phyloP scores from a whole-genome alignment of 495 filamentous ascomycete genomes.

The Chaetomidium leptoderma region DNA sequence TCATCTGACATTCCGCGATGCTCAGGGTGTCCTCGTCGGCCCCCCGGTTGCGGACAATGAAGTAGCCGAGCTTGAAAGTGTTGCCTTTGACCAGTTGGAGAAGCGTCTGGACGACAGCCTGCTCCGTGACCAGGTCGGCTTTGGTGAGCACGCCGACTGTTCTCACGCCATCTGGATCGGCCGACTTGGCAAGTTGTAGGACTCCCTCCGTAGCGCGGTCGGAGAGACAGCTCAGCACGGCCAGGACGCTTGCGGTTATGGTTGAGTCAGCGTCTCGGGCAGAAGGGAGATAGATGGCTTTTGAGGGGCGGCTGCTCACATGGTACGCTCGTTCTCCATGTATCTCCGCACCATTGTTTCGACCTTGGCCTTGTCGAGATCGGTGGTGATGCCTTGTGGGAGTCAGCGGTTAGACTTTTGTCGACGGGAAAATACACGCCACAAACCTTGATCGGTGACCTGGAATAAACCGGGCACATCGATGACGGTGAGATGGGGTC shows the following conservation, averaged over 20 bases:
- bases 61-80: constrained; percentile 51
- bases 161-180: too few species aligned
- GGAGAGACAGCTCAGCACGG: too few species aligned
- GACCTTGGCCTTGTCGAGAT: constrained; percentile 16
- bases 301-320: constrained; percentile 10
- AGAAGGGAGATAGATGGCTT: neutral
- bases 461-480: too few species aligned
- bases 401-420: too few species aligned
- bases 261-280: too few species aligned
- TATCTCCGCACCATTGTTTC: constrained; percentile 17
- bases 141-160: too few species aligned
- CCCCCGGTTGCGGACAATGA: constrained; percentile 54
- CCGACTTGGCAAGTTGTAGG: too few species aligned
- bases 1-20: constrained; percentile 24
- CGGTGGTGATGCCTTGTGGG: constrained; percentile 31
- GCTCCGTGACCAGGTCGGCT: constrained; percentile 51
- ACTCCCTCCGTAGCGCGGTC: too few species aligned
- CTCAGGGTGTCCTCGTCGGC: constrained; percentile 30
- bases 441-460: too few species aligned
- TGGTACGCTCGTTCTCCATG: constrained; percentile 23
- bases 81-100: constrained; percentile 42
- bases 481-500: too few species aligned
- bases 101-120: constrained; percentile 39
- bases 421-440: too few species aligned
- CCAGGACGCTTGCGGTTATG: too few species aligned